Base-by-base conservation (phyloP, 352 stramenopile species). In the Pythium grandisporangium region DNA sequence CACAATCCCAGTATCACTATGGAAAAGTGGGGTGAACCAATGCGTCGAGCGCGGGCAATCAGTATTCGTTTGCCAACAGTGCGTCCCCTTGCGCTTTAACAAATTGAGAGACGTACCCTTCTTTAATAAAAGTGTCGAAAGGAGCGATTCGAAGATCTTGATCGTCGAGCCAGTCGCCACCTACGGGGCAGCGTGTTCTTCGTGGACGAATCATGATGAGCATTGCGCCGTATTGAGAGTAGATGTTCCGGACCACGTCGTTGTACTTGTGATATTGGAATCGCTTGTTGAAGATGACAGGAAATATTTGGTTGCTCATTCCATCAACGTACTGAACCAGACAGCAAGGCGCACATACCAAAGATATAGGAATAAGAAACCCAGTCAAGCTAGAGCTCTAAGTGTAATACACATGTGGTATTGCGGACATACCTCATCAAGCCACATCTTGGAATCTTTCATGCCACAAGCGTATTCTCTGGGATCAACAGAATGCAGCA, bases 291-390 rank as follows among this genome's bases (percentile, higher is more conserved):
- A 87, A 83, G 6, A 80, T 59, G 6, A 87, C 66, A 2, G 74
- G 66, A 24, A 80, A 87, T 12, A 83, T 39, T 42, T 84, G 74
- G 32, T 74, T 57, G 40, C 66, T 76, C 62, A 87, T 70, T n/a
- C 74, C 74, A 24, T 75, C 59, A 13, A 84, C 46, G 44, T 87
- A 87, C 74, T 87, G 42, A 3, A 3, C 5, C 16, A 38, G 38
- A 32, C 23, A 39, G 14, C n/a, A 35, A 16, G n/a, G n/a, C n/a
- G n/a, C n/a, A n/a, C n/a, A n/a, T 2, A 45, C 35, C 20, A 30
- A 27, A 41, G n/a, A 32, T 32, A 1, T 14, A 14, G 10, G 8
- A 32, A 32, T 32, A 32, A 14, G 10, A 32, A 32, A 14, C 14
- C 8, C 14, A 14, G 10, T 14, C 10, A 32, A 32, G 27, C 27